Conservation (phyloP, 2,329 filamentous ascomycete species). For the Penicillium palitans region DNA sequence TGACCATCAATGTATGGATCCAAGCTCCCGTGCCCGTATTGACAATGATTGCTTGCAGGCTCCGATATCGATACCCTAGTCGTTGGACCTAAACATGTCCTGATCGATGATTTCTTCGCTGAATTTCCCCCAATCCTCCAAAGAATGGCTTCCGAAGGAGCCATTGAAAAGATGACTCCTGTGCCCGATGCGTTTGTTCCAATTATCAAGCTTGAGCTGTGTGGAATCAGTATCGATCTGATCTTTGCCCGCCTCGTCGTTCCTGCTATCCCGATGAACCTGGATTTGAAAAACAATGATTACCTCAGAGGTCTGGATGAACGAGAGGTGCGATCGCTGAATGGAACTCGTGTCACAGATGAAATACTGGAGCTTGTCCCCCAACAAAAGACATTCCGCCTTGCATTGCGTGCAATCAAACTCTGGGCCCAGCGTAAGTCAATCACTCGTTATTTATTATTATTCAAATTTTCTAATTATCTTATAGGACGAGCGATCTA, state of each 20-base stretch:
- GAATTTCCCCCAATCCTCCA: conserved; percentile 79
- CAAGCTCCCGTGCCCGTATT: background rate
- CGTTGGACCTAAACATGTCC: conserved; percentile 85
- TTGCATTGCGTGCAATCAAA: conserved; percentile 89
- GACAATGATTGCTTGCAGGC: conserved; percentile 49
- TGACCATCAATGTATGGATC: background rate
- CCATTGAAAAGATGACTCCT: conserved; percentile 79
- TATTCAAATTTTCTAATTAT: conserved; percentile 4
- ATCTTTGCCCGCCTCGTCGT: conserved; percentile 79
- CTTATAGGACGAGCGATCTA: conserved; percentile 74
- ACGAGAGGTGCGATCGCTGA: conserved; percentile 81
- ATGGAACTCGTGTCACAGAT: conserved; percentile 91
- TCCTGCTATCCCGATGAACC: conserved; percentile 68
- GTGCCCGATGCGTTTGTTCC: conserved; percentile 92
- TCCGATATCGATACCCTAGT: conserved; percentile 98
- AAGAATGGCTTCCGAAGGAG: conserved; percentile 71
- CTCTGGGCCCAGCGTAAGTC: conserved; percentile 78
- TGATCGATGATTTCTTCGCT: conserved; percentile 87
- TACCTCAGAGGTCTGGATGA: conserved; percentile 85
- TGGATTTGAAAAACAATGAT: conserved; percentile 78
- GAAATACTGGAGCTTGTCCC: conserved; percentile 88
- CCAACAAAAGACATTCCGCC: conserved; percentile 83
- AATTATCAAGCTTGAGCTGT: conserved; percentile 94
- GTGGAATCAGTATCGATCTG: conserved; percentile 89
- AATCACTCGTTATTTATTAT: background rate